Base-by-base conservation (phyloP, 345 rosid species). In the Populus tremula region DNA sequence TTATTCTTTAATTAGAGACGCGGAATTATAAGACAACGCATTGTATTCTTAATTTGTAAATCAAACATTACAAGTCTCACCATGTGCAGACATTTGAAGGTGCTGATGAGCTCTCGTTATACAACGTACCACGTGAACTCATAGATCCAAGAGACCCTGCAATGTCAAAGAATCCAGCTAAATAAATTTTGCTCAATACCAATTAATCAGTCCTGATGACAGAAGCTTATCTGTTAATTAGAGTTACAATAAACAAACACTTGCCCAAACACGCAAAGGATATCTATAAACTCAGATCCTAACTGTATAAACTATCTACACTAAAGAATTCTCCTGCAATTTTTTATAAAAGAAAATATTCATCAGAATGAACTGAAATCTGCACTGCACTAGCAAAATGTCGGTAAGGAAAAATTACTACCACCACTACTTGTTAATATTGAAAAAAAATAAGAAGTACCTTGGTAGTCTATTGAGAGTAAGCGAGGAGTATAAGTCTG, bases 111-210 rank as follows among this genome's bases (percentile, higher is more conserved):
- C 56, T 83, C 73, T 82, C 88, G 12, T 86, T 82, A 80, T 91
- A 92, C 83, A 95, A 78, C 0, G 93, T 79, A 76, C 97, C 97
- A 38, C 76, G 84, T 63, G 94, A 85, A 78, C 96, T 88, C 89
- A 93, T 70, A 71, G 92, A 85, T 78, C 99, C 99, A 76, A 96
- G 89, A 41, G 97, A 91, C 56, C 98, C 98, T 94, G 84, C 80
- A 84, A 78, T 47, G 3, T n/a, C 23, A 69, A 14, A 69, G 73
- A 70, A 23, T 21, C 61, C 79, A 79, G 59, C 64, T 27, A 31
- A 82, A 41, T 39, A 33, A 33, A 33, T 33, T 33, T 41, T 11
- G 8, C 35, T 64, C 49, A 53, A 16, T 62, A 20, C 69, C 56
- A 54, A 54, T 38, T 56, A 8, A 29, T 23, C 27, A n/a, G 43